These are phyloP conservation scores for Globisporangium yorkense DNA, from an alignment of 352 stramenopile genomes.

Conservation along the genomic window DNA sequence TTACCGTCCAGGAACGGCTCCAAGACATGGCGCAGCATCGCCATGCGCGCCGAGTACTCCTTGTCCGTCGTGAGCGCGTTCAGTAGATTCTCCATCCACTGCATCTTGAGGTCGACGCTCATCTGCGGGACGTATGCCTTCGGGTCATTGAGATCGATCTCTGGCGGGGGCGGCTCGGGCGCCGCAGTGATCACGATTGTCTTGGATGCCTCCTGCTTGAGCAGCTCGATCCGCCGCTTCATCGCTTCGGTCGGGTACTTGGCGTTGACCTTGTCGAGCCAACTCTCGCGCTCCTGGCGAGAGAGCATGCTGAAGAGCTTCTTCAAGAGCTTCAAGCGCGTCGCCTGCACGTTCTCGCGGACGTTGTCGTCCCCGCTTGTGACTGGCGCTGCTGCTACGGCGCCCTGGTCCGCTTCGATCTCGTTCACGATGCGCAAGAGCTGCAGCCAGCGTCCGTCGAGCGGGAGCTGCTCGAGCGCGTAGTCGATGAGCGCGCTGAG, in stretches of 20 bases:
- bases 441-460: constrained; percentile 39
- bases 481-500: constrained; percentile 27
- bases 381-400: not conserved
- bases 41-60: constrained; percentile 35
- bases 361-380: not conserved
- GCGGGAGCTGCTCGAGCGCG: constrained; percentile 29
- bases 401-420: constrained; percentile 19
- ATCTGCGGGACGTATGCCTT: constrained; percentile 24
- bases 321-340: constrained; percentile 44
- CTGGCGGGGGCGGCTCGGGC: constrained; percentile 1
- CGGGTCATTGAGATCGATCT: constrained; percentile 29
- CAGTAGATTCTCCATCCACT: constrained; percentile 52
- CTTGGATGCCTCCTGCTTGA: constrained; percentile 16
- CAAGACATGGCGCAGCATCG: constrained; percentile 41
- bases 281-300: constrained; percentile 35
- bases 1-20: constrained; percentile 44
- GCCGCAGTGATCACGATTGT: constrained; percentile 1
- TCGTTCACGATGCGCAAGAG: constrained; percentile 35
- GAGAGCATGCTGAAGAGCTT: constrained; percentile 51
- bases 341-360: constrained; percentile 19
- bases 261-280: constrained; percentile 43
- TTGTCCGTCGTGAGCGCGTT: constrained; percentile 29
- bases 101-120: constrained; percentile 52
- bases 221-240: constrained; percentile 21
- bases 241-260: constrained; percentile 38